Evolutionary conservation across 2,329 filamentous ascomycete genomes (phyloP).

Genomic region (Biscogniauxia mediterranea): DNA sequence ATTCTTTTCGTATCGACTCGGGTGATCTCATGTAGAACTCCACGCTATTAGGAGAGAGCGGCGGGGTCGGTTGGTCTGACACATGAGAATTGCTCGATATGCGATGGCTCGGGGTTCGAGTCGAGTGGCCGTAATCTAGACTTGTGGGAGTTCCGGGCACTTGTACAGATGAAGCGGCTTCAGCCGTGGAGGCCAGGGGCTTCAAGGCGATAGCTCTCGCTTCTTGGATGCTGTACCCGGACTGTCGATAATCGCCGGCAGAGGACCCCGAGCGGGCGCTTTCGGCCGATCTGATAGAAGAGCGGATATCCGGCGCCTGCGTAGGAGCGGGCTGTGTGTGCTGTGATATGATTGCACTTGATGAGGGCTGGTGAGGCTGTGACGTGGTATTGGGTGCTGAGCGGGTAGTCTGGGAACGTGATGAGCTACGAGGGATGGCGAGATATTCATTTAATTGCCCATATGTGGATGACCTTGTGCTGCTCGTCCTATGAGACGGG

Average conservation of each 20-base stretch:
- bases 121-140: slow-evolving; percentile 16
- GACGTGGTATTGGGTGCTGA: slow-evolving; percentile 23
- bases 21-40: slow-evolving; percentile 47
- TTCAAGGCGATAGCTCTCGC: slow-evolving; percentile 40
- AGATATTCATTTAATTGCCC: slow-evolving; percentile 42
- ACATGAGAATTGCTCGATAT: slow-evolving; percentile 27
- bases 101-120: slow-evolving; percentile 15
- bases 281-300: slow-evolving; percentile 38
- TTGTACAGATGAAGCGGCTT: slow-evolving; percentile 23
- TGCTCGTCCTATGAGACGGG: slow-evolving; percentile 26
- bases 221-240: slow-evolving; percentile 37
- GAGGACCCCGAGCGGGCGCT: slow-evolving; percentile 35
- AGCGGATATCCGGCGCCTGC: slow-evolving; percentile 30
- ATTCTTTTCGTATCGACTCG: slow-evolving; percentile 35
- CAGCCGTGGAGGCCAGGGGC: slow-evolving; percentile 29
- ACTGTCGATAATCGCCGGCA: slow-evolving; percentile 31
- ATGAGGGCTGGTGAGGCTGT: slow-evolving; percentile 26
- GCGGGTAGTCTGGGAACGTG: slow-evolving; percentile 19
- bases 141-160: slow-evolving; percentile 14
- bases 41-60: slow-evolving; percentile 50
- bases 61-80: slow-evolving; percentile 46
- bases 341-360: slow-evolving; percentile 18
- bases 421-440: slow-evolving; percentile 36
- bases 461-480: slow-evolving; percentile 41
- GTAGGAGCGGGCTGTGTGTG: slow-evolving; percentile 13